Percentiles rank a stretch among this genome's conserved stretches.
These are phyloP conservation scores for Alternaria sp. DNA, from an alignment of 2,329 filamentous ascomycete species.

Conservation along the genomic window DNA sequence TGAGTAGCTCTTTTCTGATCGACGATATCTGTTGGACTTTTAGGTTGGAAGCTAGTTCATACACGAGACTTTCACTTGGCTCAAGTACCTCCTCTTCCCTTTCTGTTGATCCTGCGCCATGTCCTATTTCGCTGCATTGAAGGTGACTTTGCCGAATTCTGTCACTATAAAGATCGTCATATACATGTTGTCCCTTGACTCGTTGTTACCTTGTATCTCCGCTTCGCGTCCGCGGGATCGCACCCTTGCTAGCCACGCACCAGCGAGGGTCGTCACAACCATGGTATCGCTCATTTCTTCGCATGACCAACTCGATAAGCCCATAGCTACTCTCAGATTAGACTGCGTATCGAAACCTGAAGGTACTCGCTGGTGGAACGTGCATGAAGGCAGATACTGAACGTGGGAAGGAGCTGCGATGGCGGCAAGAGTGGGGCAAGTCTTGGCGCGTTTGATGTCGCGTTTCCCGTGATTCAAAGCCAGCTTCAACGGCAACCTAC, in stretches of 20 bases:
- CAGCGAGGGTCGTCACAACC: neutral
- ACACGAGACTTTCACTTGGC: neutral
- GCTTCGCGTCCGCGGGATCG: neutral
- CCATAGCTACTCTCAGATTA: neutral
- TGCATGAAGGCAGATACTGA: neutral
- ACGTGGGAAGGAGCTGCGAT: neutral
- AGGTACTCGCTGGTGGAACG: neutral
- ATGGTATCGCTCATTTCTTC: no score
- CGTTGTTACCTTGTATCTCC: neutral
- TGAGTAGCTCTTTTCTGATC: neutral
- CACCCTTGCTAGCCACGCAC: neutral
- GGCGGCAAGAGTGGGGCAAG: neutral
- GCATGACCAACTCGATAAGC: neutral
- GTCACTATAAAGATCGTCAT: neutral
- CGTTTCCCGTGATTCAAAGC: neutral
- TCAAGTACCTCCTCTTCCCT: neutral
- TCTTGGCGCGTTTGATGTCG: constrained; percentile 2
- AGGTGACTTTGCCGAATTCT: neutral
- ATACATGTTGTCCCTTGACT: neutral
- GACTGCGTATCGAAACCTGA: neutral
- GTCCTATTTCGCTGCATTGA: neutral
- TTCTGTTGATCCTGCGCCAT: neutral
- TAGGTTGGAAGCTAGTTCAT: neutral
- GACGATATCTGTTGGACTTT: constrained; percentile 11
- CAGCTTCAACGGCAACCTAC: neutral